phyloP scores from a whole-genome alignment of 352 stramenopile genomes.

The Hyaloperonospora arabidopsidis region DNA sequence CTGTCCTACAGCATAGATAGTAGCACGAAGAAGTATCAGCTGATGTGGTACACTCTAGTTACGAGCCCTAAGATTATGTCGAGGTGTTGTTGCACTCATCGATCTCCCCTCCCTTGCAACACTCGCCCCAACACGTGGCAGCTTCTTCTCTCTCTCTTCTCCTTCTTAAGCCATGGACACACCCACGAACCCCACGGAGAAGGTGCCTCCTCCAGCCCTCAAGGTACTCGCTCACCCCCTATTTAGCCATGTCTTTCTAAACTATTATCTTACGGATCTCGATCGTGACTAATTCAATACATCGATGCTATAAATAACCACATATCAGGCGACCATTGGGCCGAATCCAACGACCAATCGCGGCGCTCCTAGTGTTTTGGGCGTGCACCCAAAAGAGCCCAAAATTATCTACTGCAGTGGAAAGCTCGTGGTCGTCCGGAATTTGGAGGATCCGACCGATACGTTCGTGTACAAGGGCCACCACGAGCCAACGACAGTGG shows the following conservation, averaged over 20 bases:
- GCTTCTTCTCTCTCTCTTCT: not conserved
- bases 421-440: slow-evolving; percentile 87
- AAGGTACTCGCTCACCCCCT: slow-evolving; percentile 3
- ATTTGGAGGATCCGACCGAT: slow-evolving; percentile 74
- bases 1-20: too few species aligned
- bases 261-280: not conserved
- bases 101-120: too few species aligned
- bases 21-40: too few species aligned
- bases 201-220: slow-evolving; percentile 44
- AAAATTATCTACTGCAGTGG: slow-evolving; percentile 90
- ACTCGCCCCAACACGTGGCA: too few species aligned
- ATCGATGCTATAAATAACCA: slow-evolving; percentile 2
- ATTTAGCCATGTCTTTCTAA: not conserved
- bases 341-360: slow-evolving; percentile 69
- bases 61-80: too few species aligned
- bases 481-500: slow-evolving; percentile 85
- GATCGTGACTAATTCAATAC: not conserved
- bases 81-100: too few species aligned
- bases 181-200: slow-evolving; percentile 57
- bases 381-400: slow-evolving; percentile 77
- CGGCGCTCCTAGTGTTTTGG: slow-evolving; percentile 56
- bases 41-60: too few species aligned
- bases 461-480: slow-evolving; percentile 95
- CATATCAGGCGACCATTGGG: slow-evolving; percentile 40
- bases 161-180: slow-evolving; percentile 29